phyloP scores from a whole-genome alignment of 1,139 yeast genomes.

The Saccharomycopsis crataegensis region DNA sequence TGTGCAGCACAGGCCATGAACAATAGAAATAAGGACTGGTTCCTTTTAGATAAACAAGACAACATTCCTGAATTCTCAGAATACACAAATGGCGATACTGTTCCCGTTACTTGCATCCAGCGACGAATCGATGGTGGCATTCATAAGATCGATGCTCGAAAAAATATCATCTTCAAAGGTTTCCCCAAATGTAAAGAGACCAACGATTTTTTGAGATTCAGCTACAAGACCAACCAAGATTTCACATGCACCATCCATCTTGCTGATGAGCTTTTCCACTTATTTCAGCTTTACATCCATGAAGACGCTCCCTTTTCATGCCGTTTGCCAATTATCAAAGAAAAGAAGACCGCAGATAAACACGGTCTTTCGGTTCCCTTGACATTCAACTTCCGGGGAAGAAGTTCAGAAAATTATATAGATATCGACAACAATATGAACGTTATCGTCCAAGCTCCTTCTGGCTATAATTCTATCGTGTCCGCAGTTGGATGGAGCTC shows the following conservation, averaged over 20 bases:
- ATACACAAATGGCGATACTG: constrained; percentile 37
- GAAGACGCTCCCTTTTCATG: constrained; percentile 75
- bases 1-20: too few species aligned
- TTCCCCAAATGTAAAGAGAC: constrained; percentile 65
- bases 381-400: constrained; percentile 60
- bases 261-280: constrained; percentile 62
- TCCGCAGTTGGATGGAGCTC: constrained; percentile 56
- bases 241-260: constrained; percentile 56
- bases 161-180: constrained; percentile 48
- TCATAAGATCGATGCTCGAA: constrained; percentile 56
- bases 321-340: constrained; percentile 43
- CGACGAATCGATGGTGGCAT: constrained; percentile 72
- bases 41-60: constrained; percentile 27
- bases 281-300: constrained; percentile 68
- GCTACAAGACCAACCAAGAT: constrained; percentile 46
- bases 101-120: constrained; percentile 54
- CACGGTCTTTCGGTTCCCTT: constrained; percentile 44
- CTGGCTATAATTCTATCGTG: constrained; percentile 34
- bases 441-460: constrained; percentile 42
- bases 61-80: constrained; percentile 27
- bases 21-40: constrained; percentile 11
- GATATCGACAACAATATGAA: constrained; percentile 59
- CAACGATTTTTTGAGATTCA: constrained; percentile 45
- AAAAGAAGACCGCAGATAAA: constrained; percentile 30
- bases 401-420: constrained; percentile 59